phyloP scores from a whole-genome alignment of 257 asterid genomes.

The Fraxinus quadrangulata region DNA sequence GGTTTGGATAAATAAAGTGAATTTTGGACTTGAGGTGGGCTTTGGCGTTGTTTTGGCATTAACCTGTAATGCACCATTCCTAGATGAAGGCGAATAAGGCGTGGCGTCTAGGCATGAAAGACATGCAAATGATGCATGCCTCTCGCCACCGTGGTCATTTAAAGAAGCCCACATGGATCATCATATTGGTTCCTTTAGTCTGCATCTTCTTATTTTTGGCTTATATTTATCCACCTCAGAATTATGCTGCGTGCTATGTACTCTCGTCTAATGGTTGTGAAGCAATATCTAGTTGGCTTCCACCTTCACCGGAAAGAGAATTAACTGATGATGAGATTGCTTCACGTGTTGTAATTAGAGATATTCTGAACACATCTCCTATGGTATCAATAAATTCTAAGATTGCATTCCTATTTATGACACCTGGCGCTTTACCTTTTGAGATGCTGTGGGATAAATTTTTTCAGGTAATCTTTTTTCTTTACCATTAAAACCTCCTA shows the following conservation, averaged over 20 bases:
- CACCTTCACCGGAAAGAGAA: conserved; percentile 76
- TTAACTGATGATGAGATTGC: conserved; percentile 80
- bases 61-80: conserved; percentile 50
- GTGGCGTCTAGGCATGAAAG: conserved; percentile 90
- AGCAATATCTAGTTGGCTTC: conserved; percentile 71
- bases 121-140: conserved; percentile 67
- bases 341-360: conserved; percentile 83
- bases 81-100: conserved; percentile 85
- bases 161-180: conserved; percentile 94
- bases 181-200: conserved; percentile 76
- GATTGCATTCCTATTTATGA: conserved; percentile 86
- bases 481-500: not conserved
- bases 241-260: conserved; percentile 77
- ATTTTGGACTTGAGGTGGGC: conserved; percentile 10
- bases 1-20: not conserved
- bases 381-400: conserved; percentile 55
- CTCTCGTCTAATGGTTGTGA: conserved; percentile 82
- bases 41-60: conserved; percentile 10
- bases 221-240: conserved; percentile 86
- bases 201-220: conserved; percentile 83
- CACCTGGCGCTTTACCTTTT: conserved; percentile 94
- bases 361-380: conserved; percentile 67
- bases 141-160: conserved; percentile 82
- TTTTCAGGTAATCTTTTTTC: conserved; percentile 65
- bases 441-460: conserved; percentile 97